Evolutionary conservation across 805 yeast species (phyloP).

Genomic region (Candida peoriensis): DNA sequence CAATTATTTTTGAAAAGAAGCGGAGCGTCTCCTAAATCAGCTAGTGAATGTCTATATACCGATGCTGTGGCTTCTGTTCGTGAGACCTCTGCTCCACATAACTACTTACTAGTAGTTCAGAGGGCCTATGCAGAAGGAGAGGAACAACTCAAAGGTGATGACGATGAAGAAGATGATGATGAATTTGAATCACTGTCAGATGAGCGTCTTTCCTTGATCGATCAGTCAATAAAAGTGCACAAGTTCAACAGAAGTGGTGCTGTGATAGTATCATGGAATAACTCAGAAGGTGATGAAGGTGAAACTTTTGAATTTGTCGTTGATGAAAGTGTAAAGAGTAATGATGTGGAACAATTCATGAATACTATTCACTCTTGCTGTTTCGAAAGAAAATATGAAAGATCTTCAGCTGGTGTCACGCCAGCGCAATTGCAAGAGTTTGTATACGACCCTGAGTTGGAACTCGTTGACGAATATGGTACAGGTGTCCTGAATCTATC

Average conservation of each 20-base stretch:
- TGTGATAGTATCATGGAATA: constrained; percentile 70
- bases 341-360: constrained; percentile 59
- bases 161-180: constrained; percentile 39
- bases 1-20: constrained; percentile 69
- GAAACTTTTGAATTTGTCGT: constrained; percentile 79
- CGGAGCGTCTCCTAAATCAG: constrained; percentile 82
- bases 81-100: constrained; percentile 58
- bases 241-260: constrained; percentile 49
- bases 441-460: constrained; percentile 31
- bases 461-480: constrained; percentile 5
- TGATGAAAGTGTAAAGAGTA: constrained; percentile 47
- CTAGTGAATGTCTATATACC: constrained; percentile 72
- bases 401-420: constrained; percentile 40
- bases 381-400: constrained; percentile 69
- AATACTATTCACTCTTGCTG: constrained; percentile 58
- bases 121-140: constrained; percentile 69
- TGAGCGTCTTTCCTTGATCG: constrained; percentile 68
- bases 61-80: constrained; percentile 75
- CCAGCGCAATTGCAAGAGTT: constrained; percentile 54
- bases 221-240: constrained; percentile 53
- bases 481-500: constrained; percentile 8
- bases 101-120: constrained; percentile 66
- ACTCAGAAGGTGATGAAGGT: constrained; percentile 79
- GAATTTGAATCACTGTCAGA: constrained; percentile 38
- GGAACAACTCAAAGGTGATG: constrained; percentile 43